phyloP scores from a whole-genome alignment of 139 green algal species.

The Micractinium sp. region DNA sequence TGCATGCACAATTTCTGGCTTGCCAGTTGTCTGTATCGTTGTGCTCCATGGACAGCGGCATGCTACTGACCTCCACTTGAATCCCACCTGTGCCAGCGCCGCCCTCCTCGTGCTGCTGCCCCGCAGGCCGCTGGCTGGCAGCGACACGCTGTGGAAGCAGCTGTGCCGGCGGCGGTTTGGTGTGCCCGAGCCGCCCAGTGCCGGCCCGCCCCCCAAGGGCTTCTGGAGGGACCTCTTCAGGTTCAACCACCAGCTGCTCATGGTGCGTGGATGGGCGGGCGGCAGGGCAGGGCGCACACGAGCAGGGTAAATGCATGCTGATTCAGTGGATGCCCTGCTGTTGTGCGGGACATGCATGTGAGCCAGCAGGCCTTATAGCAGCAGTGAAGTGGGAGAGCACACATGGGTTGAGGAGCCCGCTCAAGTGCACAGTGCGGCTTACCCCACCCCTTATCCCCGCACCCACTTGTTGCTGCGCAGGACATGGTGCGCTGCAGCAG shows the following conservation, averaged over 20 bases:
- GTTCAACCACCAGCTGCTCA: conserved; percentile 25
- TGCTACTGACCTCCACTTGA: no score
- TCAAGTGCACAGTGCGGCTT: background rate
- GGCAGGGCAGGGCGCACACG: background rate
- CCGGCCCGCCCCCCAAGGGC: background rate
- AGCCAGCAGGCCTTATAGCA: no score
- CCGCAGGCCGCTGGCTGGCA: conserved; percentile 27
- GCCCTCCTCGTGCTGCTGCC: no score
- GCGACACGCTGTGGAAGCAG: conserved; percentile 40
- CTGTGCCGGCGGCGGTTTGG: conserved; percentile 42
- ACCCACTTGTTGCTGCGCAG: background rate
- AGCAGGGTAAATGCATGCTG: background rate
- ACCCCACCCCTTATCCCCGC: background rate
- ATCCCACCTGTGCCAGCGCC: background rate
- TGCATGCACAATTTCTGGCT: no score
- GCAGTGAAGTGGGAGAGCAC: no score
- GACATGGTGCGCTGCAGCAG: background rate
- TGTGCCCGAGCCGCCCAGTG: background rate
- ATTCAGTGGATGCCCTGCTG: no score
- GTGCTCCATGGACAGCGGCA: no score
- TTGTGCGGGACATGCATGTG: no score
- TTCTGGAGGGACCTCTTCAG: conserved; percentile 48
- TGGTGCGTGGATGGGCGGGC: background rate
- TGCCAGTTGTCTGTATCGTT: no score
- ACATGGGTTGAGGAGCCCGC: background rate